Evolutionary conservation across 1,284 basidiomycete genomes (phyloP).

Genomic region (Cronartium quercuum): DNA sequence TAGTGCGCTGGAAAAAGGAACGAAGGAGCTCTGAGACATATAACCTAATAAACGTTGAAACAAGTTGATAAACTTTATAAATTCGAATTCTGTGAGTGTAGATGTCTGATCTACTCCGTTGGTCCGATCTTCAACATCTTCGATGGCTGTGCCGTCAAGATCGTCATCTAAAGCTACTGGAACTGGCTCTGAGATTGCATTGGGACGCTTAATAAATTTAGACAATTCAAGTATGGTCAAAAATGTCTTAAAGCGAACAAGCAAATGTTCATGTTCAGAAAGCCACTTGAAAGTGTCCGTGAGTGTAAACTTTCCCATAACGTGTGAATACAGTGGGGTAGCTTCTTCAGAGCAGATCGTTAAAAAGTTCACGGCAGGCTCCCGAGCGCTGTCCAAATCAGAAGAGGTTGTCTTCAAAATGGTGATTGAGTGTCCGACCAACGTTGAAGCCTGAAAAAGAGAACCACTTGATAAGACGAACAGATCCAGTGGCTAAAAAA

Average conservation of each 20-base stretch:
- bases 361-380: not conserved
- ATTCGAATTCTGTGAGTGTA: not conserved
- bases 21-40: not conserved
- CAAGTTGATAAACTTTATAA: not conserved
- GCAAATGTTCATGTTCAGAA: not conserved
- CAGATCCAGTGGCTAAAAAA: too few species aligned
- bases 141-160: not conserved
- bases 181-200: not conserved
- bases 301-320: not conserved
- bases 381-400: not conserved
- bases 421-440: not conserved
- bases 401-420: not conserved
- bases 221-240: not conserved
- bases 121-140: not conserved
- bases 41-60: constrained; percentile 2
- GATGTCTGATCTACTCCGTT: not conserved
- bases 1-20: not conserved
- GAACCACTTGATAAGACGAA: too few species aligned
- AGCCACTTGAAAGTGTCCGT: not conserved
- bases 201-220: not conserved
- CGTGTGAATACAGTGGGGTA: not conserved
- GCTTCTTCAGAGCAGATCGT: not conserved
- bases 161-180: not conserved
- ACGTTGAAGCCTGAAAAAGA: not conserved
- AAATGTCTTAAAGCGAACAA: not conserved